Evolutionary conservation across 2,329 filamentous ascomycete species (phyloP).

Genomic region (Zymoseptoria passerinii): DNA sequence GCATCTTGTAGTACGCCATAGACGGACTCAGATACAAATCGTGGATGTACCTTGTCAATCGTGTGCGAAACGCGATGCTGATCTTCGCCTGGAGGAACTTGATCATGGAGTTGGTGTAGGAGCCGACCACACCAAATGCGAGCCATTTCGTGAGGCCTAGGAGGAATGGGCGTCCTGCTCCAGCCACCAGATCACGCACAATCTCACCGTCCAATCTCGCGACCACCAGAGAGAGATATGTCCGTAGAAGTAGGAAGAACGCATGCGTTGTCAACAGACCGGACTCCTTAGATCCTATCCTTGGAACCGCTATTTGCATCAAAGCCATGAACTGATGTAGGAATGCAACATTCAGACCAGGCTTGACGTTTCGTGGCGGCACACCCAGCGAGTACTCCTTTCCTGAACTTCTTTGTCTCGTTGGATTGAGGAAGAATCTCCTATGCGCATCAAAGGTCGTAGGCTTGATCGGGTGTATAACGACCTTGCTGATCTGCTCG

Average conservation of each 20-base stretch:
- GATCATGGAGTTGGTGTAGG: conserved; percentile 98
- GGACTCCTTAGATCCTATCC: conserved; percentile 93
- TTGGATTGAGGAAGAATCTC: conserved; percentile 84
- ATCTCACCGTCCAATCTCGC: conserved; percentile 92
- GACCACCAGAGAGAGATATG: conserved; percentile 87
- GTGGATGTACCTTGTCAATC: conserved; percentile 91
- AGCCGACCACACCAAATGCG: conserved; percentile 83
- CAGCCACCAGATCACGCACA: conserved; percentile 89
- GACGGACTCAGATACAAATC: conserved; percentile 93
- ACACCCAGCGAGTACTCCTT: conserved; percentile 46
- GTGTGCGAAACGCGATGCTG: conserved; percentile 92
- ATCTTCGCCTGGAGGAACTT: conserved; percentile 97
- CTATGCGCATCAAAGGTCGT: conserved; percentile 96
- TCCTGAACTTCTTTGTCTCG: conserved; percentile 59
- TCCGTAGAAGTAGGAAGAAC: conserved; percentile 80
- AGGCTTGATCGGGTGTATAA: conserved; percentile 80
- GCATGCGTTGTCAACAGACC: conserved; percentile 82
- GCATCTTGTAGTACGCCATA: conserved; percentile 91
- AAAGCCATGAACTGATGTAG: conserved; percentile 93
- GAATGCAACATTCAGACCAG: conserved; percentile 89
- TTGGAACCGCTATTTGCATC: conserved; percentile 93
- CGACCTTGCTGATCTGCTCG: conserved; percentile 78
- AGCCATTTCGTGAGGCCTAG: conserved; percentile 93
- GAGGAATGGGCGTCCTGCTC: conserved; percentile 79
- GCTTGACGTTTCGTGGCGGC: conserved; percentile 83